These are phyloP conservation scores for Biscogniauxia sp. DNA, from an alignment of 2,329 filamentous ascomycete species.

Conservation along the genomic window DNA sequence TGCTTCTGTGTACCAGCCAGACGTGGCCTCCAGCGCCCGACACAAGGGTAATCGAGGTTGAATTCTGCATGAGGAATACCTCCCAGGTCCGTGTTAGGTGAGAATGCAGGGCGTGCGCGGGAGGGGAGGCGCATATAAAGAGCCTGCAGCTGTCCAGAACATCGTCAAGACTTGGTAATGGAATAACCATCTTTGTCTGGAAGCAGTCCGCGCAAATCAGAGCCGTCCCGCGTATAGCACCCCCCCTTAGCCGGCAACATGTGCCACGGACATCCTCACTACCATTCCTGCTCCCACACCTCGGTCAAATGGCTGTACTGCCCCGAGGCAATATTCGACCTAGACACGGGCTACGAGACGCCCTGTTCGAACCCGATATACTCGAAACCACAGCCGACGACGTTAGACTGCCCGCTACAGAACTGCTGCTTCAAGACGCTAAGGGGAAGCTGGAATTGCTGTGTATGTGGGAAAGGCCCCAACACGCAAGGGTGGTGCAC, in stretches of 20 bases:
- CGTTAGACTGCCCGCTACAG: slow-evolving; percentile 45
- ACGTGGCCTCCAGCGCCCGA: slow-evolving; percentile 13
- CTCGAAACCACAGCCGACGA: slow-evolving; percentile 43
- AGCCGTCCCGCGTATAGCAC: not conserved
- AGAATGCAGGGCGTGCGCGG: not conserved
- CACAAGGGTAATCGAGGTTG: slow-evolving; percentile 25
- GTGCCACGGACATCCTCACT: slow-evolving; percentile 54
- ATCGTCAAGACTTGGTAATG: not conserved
- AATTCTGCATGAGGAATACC: slow-evolving; percentile 14
- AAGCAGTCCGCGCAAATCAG: not conserved
- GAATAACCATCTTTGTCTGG: not conserved
- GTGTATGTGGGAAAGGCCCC: slow-evolving; percentile 48
- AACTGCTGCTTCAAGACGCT: slow-evolving; percentile 51
- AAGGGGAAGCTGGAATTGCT: slow-evolving; percentile 53
- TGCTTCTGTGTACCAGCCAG: slow-evolving; percentile 18
- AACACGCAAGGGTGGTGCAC: slow-evolving; percentile 55
- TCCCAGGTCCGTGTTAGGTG: slow-evolving; percentile 1
- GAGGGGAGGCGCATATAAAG: not conserved
- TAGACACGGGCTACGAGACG: slow-evolving; percentile 48
- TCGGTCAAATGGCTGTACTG: slow-evolving; percentile 57
- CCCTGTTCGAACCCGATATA: slow-evolving; percentile 50
- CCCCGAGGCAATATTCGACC: slow-evolving; percentile 46
- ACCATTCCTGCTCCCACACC: slow-evolving; percentile 52
- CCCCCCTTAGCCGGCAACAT: slow-evolving; percentile 34
- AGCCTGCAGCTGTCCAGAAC: not conserved